Conservation (phyloP, 495 filamentous ascomycete species). For the Symbiotaphrina buchneri region DNA sequence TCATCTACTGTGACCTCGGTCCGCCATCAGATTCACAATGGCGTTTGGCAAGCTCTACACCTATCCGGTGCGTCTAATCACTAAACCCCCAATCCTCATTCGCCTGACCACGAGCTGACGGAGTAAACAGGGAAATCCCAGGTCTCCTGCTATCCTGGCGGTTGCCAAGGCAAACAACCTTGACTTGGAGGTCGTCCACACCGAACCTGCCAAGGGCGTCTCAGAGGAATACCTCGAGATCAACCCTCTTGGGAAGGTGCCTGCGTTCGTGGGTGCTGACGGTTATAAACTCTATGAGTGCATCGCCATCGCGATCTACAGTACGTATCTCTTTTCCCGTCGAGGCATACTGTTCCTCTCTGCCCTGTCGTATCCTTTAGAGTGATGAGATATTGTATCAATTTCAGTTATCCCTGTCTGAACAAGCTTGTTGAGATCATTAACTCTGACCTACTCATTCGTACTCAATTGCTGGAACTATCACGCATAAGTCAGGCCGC, state of each 20-base stretch:
- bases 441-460: slow-evolving; percentile 27
- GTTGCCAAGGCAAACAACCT: slow-evolving; percentile 92
- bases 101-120: slow-evolving; percentile 7
- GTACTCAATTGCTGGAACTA: neutral
- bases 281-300: slow-evolving; percentile 74
- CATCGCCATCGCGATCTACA: slow-evolving; percentile 92
- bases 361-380: slow-evolving; percentile 12
- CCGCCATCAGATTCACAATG: no score
- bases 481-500: slow-evolving; percentile 10
- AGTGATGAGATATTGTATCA: slow-evolving; percentile 59
- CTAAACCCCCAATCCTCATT: slow-evolving; percentile 6
- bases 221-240: slow-evolving; percentile 56
- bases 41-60: slow-evolving; percentile 93
- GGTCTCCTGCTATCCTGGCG: slow-evolving; percentile 67
- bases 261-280: slow-evolving; percentile 80
- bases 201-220: slow-evolving; percentile 33
- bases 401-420: slow-evolving; percentile 98
- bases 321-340: slow-evolving; percentile 33
- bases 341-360: slow-evolving; percentile 3
- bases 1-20: no score
- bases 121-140: slow-evolving; percentile 50
- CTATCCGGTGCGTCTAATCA: slow-evolving; percentile 44
- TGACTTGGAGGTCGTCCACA: slow-evolving; percentile 63
- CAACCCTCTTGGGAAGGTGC: slow-evolving; percentile 76
- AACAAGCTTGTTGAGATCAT: slow-evolving; percentile 64